Evolutionary conservation across 1,139 yeast genomes (phyloP).

Genomic region (Pneumocystis sp.): DNA sequence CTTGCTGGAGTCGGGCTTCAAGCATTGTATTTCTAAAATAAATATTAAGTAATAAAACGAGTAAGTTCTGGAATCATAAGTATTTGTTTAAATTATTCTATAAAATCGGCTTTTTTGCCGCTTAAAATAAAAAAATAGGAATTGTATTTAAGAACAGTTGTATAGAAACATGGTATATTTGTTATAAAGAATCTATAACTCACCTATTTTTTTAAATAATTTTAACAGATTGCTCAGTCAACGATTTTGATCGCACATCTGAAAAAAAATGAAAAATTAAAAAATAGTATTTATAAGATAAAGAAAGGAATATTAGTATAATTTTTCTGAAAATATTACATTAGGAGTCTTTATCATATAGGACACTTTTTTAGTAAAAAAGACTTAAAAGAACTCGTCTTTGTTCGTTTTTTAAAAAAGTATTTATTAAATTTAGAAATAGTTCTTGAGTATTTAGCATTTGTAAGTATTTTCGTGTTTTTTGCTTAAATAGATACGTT

Average conservation of each 20-base stretch:
- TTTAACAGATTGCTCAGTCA: conserved; percentile 12
- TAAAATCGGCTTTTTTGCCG: neutral
- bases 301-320: neutral
- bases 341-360: neutral
- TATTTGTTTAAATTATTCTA: neutral
- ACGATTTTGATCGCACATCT: conserved; percentile 13
- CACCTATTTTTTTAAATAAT: neutral
- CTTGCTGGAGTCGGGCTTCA: conserved; percentile 94
- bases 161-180: neutral
- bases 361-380: neutral
- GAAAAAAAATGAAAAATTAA: too few species aligned
- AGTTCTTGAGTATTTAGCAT: neutral
- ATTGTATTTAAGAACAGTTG: neutral
- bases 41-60: neutral
- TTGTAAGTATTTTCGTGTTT: neutral
- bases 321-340: too few species aligned
- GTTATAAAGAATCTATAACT: neutral
- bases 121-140: neutral
- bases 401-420: neutral
- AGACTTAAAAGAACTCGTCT: neutral
- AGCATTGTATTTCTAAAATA: conserved; percentile 38
- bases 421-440: neutral
- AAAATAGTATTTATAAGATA: neutral
- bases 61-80: neutral
- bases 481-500: neutral